These are phyloP conservation scores for Nemania sp. DNA, from an alignment of 2,329 filamentous ascomycete genomes.

Conservation along the genomic window DNA sequence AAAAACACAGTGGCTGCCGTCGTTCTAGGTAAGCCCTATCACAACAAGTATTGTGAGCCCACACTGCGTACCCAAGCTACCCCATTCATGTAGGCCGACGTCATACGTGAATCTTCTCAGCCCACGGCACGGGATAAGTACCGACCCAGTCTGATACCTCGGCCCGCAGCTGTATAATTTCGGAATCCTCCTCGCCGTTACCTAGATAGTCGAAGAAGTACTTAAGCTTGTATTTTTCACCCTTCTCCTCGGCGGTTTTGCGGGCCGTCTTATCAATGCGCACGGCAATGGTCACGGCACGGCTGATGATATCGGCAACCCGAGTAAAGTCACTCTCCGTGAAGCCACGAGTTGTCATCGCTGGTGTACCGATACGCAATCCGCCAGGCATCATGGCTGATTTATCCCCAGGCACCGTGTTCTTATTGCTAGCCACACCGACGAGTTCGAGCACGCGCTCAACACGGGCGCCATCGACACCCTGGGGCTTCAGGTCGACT, in stretches of 20 bases:
- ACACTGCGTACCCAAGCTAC: constrained; percentile 7
- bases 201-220: constrained; percentile 76
- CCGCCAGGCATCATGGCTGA: constrained; percentile 94
- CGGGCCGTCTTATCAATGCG: constrained; percentile 79
- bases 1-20: neutral
- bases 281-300: constrained; percentile 82
- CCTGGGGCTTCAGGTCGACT: constrained; percentile 88
- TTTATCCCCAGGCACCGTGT: constrained; percentile 95
- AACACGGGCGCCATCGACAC: constrained; percentile 88
- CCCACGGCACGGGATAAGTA: constrained; percentile 79
- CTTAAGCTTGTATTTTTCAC: constrained; percentile 75
- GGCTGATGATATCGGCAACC: constrained; percentile 87
- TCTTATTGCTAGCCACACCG: constrained; percentile 98
- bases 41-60: neutral
- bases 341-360: constrained; percentile 98
- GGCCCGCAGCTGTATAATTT: constrained; percentile 78
- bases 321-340: constrained; percentile 86
- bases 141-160: constrained; percentile 85
- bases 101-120: constrained; percentile 51
- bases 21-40: neutral
- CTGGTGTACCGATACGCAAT: constrained; percentile 92
- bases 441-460: constrained; percentile 92
- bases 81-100: constrained; percentile 34
- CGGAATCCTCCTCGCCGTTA: constrained; percentile 73
- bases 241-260: constrained; percentile 74